Conservation (phyloP, 345 rosid genomes). For the Lagerstroemia speciosa region DNA sequence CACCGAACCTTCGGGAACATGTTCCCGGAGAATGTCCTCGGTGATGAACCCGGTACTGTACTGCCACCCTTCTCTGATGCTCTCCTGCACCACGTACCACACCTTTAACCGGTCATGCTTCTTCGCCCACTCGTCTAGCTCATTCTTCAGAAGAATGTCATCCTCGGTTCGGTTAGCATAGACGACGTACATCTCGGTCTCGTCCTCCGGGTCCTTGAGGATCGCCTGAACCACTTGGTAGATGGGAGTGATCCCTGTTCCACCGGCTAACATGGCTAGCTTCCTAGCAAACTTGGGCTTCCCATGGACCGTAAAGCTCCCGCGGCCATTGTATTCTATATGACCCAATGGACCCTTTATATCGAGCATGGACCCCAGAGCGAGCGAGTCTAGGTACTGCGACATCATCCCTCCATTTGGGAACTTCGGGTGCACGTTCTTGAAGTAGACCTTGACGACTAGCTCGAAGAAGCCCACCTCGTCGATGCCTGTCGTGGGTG, state of each 20-base stretch:
- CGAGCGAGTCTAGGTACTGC: constrained; percentile 58
- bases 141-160: constrained; percentile 65
- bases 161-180: constrained; percentile 86
- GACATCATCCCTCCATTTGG: constrained; percentile 88
- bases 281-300: constrained; percentile 67
- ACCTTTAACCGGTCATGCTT: constrained; percentile 54
- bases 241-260: constrained; percentile 87
- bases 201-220: constrained; percentile 64
- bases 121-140: constrained; percentile 75
- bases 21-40: constrained; percentile 55
- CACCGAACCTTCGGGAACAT: constrained; percentile 47
- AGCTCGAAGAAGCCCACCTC: constrained; percentile 70
- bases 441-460: constrained; percentile 74
- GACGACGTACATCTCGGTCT: constrained; percentile 74
- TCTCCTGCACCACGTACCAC: constrained; percentile 77
- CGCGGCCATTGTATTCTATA: constrained; percentile 63
- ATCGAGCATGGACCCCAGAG: constrained; percentile 48
- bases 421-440: constrained; percentile 61
- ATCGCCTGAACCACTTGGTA: constrained; percentile 75
- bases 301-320: constrained; percentile 65
- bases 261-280: constrained; percentile 83
- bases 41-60: constrained; percentile 67
- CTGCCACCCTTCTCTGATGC: constrained; percentile 65
- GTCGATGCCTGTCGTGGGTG: constrained; percentile 60
- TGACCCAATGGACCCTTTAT: constrained; percentile 90